Conservation (phyloP, 2,329 filamentous ascomycete genomes). For the Pseudogymnoascus sp. region DNA sequence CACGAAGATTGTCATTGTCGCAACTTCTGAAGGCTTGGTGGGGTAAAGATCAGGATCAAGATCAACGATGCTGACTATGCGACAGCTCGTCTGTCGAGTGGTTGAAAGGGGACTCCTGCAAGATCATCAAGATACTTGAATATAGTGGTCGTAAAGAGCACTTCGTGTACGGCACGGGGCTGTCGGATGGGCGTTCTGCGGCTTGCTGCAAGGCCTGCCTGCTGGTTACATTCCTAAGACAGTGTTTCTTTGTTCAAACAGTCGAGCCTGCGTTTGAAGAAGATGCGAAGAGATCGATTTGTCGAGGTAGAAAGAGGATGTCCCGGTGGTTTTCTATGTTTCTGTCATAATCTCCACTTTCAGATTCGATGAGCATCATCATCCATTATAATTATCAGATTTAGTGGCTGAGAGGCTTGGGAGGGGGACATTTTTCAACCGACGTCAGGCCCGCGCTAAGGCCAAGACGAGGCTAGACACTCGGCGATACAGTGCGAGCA, state of each 20-base stretch:
- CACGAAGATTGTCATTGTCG: constrained; percentile 50
- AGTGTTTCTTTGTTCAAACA: constrained; percentile 4
- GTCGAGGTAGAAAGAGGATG: not conserved
- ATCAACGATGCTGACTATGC: not conserved
- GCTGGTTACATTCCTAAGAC: constrained; percentile 8
- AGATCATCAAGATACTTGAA: not conserved
- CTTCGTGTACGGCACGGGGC: not conserved
- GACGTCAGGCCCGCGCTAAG: constrained; percentile 7
- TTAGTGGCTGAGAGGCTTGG: constrained; percentile 6
- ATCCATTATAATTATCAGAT: constrained; percentile 9
- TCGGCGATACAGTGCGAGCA: constrained; percentile 4
- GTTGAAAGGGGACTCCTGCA: not conserved
- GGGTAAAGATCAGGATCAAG: not conserved
- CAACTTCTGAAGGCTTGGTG: not conserved
- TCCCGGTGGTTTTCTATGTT: not conserved
- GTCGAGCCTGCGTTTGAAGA: not conserved
- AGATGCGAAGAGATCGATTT: not conserved
- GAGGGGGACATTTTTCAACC: constrained; percentile 9
- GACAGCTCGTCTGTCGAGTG: not conserved
- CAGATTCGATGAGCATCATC: constrained; percentile 7
- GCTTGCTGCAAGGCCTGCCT: not conserved
- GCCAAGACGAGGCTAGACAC: not conserved
- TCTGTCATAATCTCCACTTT: constrained; percentile 7
- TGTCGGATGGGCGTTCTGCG: constrained; percentile 1
- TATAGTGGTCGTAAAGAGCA: not conserved